Evolutionary conservation across 129 eudicot species (phyloP), one percentile per base, ranked within the genome.

Genomic region (sunflower (Helianthus annuus)): DNA sequence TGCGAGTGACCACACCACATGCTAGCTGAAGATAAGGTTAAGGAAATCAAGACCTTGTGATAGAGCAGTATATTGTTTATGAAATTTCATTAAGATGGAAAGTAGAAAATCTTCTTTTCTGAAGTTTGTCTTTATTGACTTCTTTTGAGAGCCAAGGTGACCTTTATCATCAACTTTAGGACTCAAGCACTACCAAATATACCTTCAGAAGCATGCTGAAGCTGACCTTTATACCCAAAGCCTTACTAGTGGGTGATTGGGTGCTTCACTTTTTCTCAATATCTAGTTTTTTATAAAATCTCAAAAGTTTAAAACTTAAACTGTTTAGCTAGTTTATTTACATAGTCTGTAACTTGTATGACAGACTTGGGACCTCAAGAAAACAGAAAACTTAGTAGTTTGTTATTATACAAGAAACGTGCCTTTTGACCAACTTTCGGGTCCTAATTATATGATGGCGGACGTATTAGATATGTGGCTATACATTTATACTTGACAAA

Each of bases 111-210:
- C 62, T 71, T 78, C 77, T 71, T 78, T 63, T 71, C 64, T 71
- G 72, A 51, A 65, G 82, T 71, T 78, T 54, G 51, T 71, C 82
- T 64, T 70, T 78, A 63, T 78, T 78, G 72, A 78, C 77, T 55
- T 78, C 82, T 78, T 78, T 78, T 64, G 67, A 70, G 82, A 71
- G 45, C 45, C 8, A 40, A 40, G 17, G 59, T 78, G 76, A 22
- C 81, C 81, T 77, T 77, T 77, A 77, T 77, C 17, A 64, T 71
- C 62, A 78, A 78, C 82, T 78, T 78, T 71, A 78, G 77, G 82
- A 78, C 82, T 64, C 82, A 10, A 78, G 67, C 82, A 78, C 77
- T 78, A 71, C 67, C 82, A 16, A 52, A 69, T 77, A 51, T 49
- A 49, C 70, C 64, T 70, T 70, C 55, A 70, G 76, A 77, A 48